A percentile compares a stretch with the other conserved stretches of the same genome.
Evolutionary conservation across 2,329 filamentous ascomycete species (phyloP).

Genomic region (Allantophomopsis lycopodina): DNA sequence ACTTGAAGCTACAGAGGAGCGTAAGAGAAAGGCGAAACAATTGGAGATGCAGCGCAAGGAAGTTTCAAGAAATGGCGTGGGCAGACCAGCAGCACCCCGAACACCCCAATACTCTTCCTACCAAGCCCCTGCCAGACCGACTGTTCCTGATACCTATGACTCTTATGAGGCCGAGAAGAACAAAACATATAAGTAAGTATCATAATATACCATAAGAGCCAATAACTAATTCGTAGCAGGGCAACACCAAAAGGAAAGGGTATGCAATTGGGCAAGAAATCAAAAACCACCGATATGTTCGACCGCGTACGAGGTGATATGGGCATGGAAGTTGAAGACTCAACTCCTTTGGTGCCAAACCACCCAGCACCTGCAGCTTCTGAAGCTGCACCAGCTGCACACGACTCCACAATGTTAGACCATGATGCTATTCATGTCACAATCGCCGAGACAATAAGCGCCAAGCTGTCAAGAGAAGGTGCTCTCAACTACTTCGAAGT

Average conservation of each 20-base stretch:
- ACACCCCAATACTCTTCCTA: conserved; percentile 81
- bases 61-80: conserved; percentile 51
- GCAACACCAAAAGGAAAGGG: conserved; percentile 77
- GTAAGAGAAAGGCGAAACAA: conserved; percentile 97
- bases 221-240: conserved; percentile 22
- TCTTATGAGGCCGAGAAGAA: conserved; percentile 97
- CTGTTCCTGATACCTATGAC: conserved; percentile 73
- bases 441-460: conserved; percentile 79
- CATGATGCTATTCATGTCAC: conserved; percentile 80
- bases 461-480: conserved; percentile 79
- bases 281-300: conserved; percentile 94
- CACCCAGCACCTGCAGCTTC: conserved; percentile 32
- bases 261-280: conserved; percentile 99
- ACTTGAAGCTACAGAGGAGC: conserved; percentile 92
- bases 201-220: neutral
- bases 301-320: conserved; percentile 88
- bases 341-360: conserved; percentile 48
- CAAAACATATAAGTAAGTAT: conserved; percentile 65
- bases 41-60: conserved; percentile 98
- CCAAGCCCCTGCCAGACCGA: conserved; percentile 62
- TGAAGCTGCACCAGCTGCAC: conserved; percentile 39
- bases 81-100: conserved; percentile 52
- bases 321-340: conserved; percentile 71
- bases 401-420: conserved; percentile 54
- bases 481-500: conserved; percentile 75